Percentiles rank a stretch among this genome's conserved stretches.
Conservation (phyloP, 257 asterid species). For the Solanum dulcamara region DNA sequence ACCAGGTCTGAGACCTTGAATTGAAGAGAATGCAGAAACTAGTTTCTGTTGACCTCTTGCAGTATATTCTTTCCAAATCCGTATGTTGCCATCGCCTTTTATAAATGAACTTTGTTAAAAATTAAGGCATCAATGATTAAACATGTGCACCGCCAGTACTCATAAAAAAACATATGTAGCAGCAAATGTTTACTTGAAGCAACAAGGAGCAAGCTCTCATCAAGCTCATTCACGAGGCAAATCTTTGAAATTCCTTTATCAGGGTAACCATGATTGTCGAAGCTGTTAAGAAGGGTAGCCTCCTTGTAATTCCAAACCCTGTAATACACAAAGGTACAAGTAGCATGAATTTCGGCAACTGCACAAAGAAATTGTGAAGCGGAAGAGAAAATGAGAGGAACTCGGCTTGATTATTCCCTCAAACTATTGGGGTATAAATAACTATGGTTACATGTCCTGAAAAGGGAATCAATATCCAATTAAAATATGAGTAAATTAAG, state of each 20-base stretch:
- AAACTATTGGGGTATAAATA: not conserved
- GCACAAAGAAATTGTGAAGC: not conserved
- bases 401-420: not conserved
- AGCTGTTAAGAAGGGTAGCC: slow-evolving; percentile 54
- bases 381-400: not conserved
- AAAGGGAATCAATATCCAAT: not conserved
- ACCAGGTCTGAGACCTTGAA: slow-evolving; percentile 80
- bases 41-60: slow-evolving; percentile 63
- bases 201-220: slow-evolving; percentile 67
- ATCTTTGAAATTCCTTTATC: slow-evolving; percentile 65
- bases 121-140: not conserved
- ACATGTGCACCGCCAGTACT: not conserved
- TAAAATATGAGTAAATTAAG: not conserved
- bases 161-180: not conserved
- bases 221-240: slow-evolving; percentile 69
- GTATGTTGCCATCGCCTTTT: slow-evolving; percentile 54
- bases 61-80: slow-evolving; percentile 67
- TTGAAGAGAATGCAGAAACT: slow-evolving; percentile 83
- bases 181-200: slow-evolving; percentile 58
- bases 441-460: not conserved
- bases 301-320: slow-evolving; percentile 38
- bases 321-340: not conserved
- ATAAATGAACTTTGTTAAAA: slow-evolving; percentile 6
- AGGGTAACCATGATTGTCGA: slow-evolving; percentile 56
- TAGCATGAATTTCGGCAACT: not conserved